Base-by-base conservation (phyloP, 768 basidiomycete genomes). In the Gymnopilus dilepis region DNA sequence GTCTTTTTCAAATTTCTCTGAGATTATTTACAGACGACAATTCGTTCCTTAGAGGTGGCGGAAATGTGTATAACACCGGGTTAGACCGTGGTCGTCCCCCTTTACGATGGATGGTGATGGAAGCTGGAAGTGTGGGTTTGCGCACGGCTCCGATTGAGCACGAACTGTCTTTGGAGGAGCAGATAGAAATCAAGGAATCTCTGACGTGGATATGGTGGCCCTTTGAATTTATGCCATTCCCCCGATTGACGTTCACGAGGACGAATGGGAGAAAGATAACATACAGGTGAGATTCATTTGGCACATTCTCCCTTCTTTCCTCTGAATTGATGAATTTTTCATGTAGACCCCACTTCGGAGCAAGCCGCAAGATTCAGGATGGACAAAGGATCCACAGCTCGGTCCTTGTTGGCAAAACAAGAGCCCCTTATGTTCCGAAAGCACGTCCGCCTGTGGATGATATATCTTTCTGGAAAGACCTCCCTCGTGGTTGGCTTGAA, bases 21-120 rank as follows among this genome's bases (percentile, higher is more conserved):
- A n/a, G n/a, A 37, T 8, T 15, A 9, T 9, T 37, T 37, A 11
- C 34, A 15, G 15, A 15, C 34, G 34, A 37, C 15, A 37, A 4
- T 2, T 33, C 1, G 8, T 2, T 8, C 8, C 2, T 11, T 45
- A 51, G 66, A 28, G 31, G 72, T 58, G 56, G 69, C 2, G 65
- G 69, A 33, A 67, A 61, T 53, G 41, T 21, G 11, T 22, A 43
- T 8, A 72, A 69, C 33, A 15, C 40, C 43, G 56, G 60, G 2
- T 57, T 72, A 60, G 53, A 65, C 31, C 63, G 60, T 8, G 42
- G 56, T 17, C 37, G 50, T 30, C 65, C 67, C 1, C 60, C 70
- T 11, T 45, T 67, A 21, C 24, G 68, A 21, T 70, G 68, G 69
- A 70, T 69, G 64, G 61, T 61, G 19, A 55, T 56, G 12, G 69